Evolutionary conservation across 495 filamentous ascomycete species (phyloP).

Genomic region (Xylaria palmicola): DNA sequence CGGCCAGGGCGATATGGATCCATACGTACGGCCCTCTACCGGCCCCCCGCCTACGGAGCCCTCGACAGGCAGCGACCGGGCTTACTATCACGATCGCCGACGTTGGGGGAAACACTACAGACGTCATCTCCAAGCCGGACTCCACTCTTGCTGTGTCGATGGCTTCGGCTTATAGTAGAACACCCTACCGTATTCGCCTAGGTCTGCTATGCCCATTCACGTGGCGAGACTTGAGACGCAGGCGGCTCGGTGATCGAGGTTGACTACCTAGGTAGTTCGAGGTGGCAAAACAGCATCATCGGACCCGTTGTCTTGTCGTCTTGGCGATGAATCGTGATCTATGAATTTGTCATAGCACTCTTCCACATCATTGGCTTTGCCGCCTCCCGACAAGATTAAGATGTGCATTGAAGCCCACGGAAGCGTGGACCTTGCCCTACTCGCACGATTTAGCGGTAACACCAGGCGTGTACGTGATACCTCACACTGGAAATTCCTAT

Average conservation of each 20-base stretch:
- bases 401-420: no score
- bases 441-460: no score
- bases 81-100: constrained; percentile 1
- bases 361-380: no score
- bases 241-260: no score
- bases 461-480: no score
- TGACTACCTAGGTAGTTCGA: not conserved
- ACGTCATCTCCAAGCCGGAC: not conserved
- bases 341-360: no score
- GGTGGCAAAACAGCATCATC: no score
- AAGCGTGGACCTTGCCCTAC: no score
- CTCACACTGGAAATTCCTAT: no score
- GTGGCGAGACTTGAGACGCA: not conserved
- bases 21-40: not conserved
- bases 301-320: no score
- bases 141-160: not conserved
- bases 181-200: not conserved
- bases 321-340: no score
- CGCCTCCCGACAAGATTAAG: no score
- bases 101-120: not conserved
- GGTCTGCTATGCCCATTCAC: not conserved
- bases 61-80: constrained; percentile 5
- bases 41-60: not conserved
- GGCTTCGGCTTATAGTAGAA: not conserved
- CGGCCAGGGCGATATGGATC: not conserved